Evolutionary conservation across 495 filamentous ascomycete species (phyloP).

Genomic region (Aspergillus biplanus): DNA sequence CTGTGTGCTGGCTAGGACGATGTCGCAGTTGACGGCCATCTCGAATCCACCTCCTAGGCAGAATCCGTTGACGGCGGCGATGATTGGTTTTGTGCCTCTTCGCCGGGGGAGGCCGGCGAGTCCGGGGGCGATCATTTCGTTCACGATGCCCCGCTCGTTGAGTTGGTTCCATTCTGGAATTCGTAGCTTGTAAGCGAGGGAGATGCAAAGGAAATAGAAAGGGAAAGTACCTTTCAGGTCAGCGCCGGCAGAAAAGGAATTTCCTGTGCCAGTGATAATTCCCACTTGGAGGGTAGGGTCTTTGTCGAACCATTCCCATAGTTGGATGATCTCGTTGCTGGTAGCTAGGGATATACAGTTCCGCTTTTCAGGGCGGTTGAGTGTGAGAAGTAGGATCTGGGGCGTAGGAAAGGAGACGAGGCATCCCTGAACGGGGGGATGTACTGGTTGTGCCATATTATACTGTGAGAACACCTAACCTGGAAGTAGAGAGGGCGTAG

Average conservation of each 20-base stretch:
- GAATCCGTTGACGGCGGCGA: slow-evolving; percentile 77
- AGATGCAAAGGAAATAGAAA: background rate
- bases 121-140: slow-evolving; percentile 50
- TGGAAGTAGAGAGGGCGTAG: too few relatives aligned
- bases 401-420: slow-evolving; percentile 46
- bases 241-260: slow-evolving; percentile 61
- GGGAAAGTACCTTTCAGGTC: slow-evolving; percentile 47
- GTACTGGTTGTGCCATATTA: slow-evolving; percentile 22
- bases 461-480: background rate
- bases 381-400: slow-evolving; percentile 45
- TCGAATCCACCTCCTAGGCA: slow-evolving; percentile 76
- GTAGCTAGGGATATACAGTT: slow-evolving; percentile 50
- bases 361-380: slow-evolving; percentile 51
- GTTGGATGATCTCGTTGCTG: slow-evolving; percentile 49
- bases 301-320: slow-evolving; percentile 57
- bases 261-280: slow-evolving; percentile 58
- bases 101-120: slow-evolving; percentile 60
- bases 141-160: slow-evolving; percentile 40
- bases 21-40: slow-evolving; percentile 70
- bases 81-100: slow-evolving; percentile 59
- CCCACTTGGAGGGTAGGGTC: slow-evolving; percentile 55
- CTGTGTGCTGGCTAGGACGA: slow-evolving; percentile 60
- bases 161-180: slow-evolving; percentile 44
- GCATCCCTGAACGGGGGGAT: slow-evolving; percentile 33
- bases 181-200: slow-evolving; percentile 6